Base-by-base conservation (phyloP, 1,139 yeast genomes). In the Pichia sp. region DNA sequence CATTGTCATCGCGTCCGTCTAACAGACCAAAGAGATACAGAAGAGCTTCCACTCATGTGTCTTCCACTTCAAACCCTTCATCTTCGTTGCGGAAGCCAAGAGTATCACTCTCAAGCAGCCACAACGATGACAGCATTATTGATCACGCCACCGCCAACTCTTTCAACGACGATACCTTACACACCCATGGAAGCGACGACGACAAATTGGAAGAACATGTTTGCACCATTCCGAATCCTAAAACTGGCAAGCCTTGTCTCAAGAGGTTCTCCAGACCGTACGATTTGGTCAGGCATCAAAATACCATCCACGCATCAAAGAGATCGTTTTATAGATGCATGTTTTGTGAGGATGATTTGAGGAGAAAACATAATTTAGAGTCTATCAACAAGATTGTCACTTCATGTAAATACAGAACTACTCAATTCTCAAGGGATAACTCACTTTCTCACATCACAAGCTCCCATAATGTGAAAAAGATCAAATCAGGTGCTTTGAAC, bases 231-330 rank as follows among this genome's bases (percentile, higher is more conserved):
- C 70, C 79, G 19, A 85, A 83, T 63, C 84, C 88, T 18, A 63
- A 73, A 19, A 77, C 83, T 2, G 81, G 84, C 46, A 74, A 77
- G 59, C 76, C 81, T 49, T 91, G 98, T 67, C 73, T 81, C 59
- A 87, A 95, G 62, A 80, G 86, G 57, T 93, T 93, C 66, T 89
- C 97, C 18, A 79, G 99, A 62, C 95, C 96, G 31, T 93, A 93
- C 65, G 99, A 93, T 71, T 76, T 93, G 64, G 86, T 91, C 30
- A 80, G 99, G 62, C 98, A 93, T 69, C 96, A 91, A 70, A 96
- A 93, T 66, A 91, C 98, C 0, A 93, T 93, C 51, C 99, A 93
- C 68, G 93, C 97, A 1, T 77, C 87, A 51, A 87, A 85, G 69
- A 86, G 93, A 69, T 87, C 87, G 63, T 80, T 87, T 49, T 93